phyloP scores from a whole-genome alignment of 441 rosid genomes.

The Macaranga tanarius region DNA sequence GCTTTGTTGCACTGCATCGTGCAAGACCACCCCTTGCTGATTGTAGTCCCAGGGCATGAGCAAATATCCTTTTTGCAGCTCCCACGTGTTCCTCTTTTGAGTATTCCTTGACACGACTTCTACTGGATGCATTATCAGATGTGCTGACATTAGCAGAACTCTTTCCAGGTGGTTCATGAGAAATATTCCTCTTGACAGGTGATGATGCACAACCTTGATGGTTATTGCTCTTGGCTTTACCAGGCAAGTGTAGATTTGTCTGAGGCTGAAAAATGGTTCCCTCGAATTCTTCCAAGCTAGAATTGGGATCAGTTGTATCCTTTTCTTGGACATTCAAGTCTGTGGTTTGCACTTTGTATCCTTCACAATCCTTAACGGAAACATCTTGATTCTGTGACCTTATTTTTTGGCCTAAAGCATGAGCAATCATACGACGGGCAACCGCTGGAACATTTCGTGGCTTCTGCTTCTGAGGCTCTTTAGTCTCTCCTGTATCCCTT shows the following conservation, averaged over 20 bases:
- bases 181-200: slow-evolving; percentile 25
- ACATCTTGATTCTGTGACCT: slow-evolving; percentile 4
- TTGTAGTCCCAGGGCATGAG: slow-evolving; percentile 58
- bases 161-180: slow-evolving; percentile 26
- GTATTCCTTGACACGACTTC: slow-evolving; percentile 33
- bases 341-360: slow-evolving; percentile 21
- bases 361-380: slow-evolving; percentile 17
- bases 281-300: slow-evolving; percentile 15
- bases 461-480: slow-evolving; percentile 43
- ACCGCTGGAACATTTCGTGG: slow-evolving; percentile 50
- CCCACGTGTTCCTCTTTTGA: slow-evolving; percentile 53
- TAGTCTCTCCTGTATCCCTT: slow-evolving; percentile 32
- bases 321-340: slow-evolving; percentile 23
- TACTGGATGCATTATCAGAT: slow-evolving; percentile 25
- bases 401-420: slow-evolving; percentile 62
- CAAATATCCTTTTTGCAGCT: slow-evolving; percentile 70
- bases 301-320: slow-evolving; percentile 24
- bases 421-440: slow-evolving; percentile 80
- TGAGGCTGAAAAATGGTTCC: slow-evolving; percentile 14
- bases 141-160: slow-evolving; percentile 11
- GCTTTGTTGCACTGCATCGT: slow-evolving; percentile 33
- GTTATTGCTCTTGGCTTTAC: slow-evolving; percentile 26
- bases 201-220: slow-evolving; percentile 13
- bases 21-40: slow-evolving; percentile 33
- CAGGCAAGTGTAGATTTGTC: slow-evolving; percentile 10